Evolutionary conservation across 768 basidiomycete genomes (phyloP).

Genomic region (Boletus rufocinnamomeus): DNA sequence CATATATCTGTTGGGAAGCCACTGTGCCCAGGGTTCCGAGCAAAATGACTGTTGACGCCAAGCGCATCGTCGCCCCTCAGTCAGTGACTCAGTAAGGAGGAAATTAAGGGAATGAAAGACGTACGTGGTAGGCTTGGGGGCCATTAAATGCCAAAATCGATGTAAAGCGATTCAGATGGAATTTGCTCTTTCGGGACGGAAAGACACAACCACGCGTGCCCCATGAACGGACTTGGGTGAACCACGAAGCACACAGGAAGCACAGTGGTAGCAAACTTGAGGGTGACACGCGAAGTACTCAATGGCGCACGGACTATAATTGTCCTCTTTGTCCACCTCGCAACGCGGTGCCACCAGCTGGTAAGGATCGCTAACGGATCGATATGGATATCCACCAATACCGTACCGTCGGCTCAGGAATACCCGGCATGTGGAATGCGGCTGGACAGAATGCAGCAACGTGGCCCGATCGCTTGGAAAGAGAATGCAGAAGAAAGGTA

Average conservation of each 20-base stretch:
- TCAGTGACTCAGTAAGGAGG: background rate
- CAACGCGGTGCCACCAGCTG: background rate
- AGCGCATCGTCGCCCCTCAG: slow-evolving; percentile 13
- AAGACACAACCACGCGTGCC: background rate
- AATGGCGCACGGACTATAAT: background rate
- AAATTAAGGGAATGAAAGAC: slow-evolving; percentile 7
- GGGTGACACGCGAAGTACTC: background rate
- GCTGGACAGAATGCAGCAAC: background rate
- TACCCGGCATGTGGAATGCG: background rate
- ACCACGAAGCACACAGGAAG: background rate
- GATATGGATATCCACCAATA: background rate
- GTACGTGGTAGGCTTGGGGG: background rate
- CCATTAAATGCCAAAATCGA: slow-evolving; percentile 21
- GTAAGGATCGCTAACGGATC: background rate
- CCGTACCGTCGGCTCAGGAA: background rate
- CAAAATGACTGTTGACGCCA: slow-evolving; percentile 17
- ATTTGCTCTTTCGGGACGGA: slow-evolving; percentile 4
- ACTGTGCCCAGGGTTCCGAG: slow-evolving; percentile 26
- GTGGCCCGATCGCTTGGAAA: background rate
- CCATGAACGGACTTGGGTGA: background rate
- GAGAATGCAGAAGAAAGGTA: background rate
- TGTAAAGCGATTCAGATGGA: slow-evolving; percentile 8
- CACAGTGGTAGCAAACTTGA: background rate
- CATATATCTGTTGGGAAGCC: slow-evolving; percentile 54
- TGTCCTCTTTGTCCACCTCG: slow-evolving; percentile 2